Base-by-base conservation (phyloP, 2,329 filamentous ascomycete genomes). In the Epichloe gansuensis region DNA sequence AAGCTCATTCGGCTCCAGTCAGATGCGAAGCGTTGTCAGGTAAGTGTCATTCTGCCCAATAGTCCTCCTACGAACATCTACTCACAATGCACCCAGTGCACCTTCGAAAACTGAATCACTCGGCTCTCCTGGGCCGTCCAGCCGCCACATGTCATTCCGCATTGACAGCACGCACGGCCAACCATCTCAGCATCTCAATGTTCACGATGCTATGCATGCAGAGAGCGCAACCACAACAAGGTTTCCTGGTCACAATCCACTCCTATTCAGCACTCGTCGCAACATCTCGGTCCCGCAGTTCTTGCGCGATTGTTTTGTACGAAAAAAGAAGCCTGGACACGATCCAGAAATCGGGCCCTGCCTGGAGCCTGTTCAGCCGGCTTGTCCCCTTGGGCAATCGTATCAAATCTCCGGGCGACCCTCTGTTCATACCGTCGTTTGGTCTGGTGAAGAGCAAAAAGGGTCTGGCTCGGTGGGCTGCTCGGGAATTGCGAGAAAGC, bases 261-360 rank as follows among this genome's bases (percentile, higher is more conserved):
- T 68, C 39, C 59, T 61, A 42, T 66, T 68, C 58, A 63, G 64
- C 47, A 68, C 64, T n/a, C 59, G 56, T 17, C 53, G 66, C 54
- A 59, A 61, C 51, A 52, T 67, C 4, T 27, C 49, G 41, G 55
- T 54, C 15, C 53, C 60, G 4, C 57, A 62, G 3, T 57, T 62
- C 38, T 51, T 57, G 2, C 34, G 63, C 1, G 56, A 58, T 4
- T 59, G 51, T 17, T 58, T 62, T 51, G 45, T 3, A 12, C 15
- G 27, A 27, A 47, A 35, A 11, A 34, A 51, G 31, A 42, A 25
- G 9, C 3, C 39, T 23, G 23, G n/a, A 38, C 15, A 35, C 21
- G 43, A 41, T 7, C 21, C 42, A 41, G 50, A 51, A 15, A 17
- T 38, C 13, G 46, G 50, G 17, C 17, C 51, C 17, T 42, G 17